Evolutionary conservation across 495 filamentous ascomycete genomes (phyloP).

Genomic region (Hyaloscypha hepaticicola): DNA sequence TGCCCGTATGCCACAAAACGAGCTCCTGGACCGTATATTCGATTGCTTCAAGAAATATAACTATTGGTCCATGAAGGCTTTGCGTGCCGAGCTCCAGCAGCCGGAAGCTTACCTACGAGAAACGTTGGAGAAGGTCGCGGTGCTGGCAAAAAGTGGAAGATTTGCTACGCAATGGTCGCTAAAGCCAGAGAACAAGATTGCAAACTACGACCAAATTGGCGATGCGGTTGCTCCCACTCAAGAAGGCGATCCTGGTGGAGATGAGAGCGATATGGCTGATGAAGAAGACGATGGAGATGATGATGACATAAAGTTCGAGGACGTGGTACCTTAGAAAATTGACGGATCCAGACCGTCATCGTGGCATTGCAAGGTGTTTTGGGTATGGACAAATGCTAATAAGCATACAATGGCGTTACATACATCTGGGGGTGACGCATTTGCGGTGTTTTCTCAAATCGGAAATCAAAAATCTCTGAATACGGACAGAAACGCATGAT

Average conservation of each 20-base stretch:
- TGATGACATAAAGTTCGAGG: constrained; percentile 73
- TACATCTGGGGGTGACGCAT: neutral
- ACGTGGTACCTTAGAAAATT: constrained; percentile 42
- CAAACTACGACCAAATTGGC: constrained; percentile 45
- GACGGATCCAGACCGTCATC: neutral
- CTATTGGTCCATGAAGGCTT: constrained; percentile 85
- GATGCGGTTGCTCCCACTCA: constrained; percentile 49
- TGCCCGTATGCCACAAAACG: constrained; percentile 80
- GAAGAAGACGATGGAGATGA: constrained; percentile 63
- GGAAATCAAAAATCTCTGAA: neutral
- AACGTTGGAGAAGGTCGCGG: constrained; percentile 76
- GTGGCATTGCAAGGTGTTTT: constrained; percentile 23
- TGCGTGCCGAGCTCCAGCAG: constrained; percentile 71
- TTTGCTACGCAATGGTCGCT: constrained; percentile 84
- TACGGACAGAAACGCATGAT: neutral
- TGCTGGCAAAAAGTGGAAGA: constrained; percentile 72
- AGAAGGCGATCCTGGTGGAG: constrained; percentile 49
- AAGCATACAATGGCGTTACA: neutral
- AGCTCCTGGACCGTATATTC: constrained; percentile 82
- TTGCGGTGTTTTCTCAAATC: neutral
- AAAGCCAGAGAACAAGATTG: constrained; percentile 66
- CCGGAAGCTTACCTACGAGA: constrained; percentile 91
- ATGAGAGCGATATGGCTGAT: constrained; percentile 48
- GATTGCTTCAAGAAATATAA: constrained; percentile 75
- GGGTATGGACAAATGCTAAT: neutral